Evolutionary conservation across 495 filamentous ascomycete species (phyloP).

Genomic region (Parathielavia hyrcaniae): DNA sequence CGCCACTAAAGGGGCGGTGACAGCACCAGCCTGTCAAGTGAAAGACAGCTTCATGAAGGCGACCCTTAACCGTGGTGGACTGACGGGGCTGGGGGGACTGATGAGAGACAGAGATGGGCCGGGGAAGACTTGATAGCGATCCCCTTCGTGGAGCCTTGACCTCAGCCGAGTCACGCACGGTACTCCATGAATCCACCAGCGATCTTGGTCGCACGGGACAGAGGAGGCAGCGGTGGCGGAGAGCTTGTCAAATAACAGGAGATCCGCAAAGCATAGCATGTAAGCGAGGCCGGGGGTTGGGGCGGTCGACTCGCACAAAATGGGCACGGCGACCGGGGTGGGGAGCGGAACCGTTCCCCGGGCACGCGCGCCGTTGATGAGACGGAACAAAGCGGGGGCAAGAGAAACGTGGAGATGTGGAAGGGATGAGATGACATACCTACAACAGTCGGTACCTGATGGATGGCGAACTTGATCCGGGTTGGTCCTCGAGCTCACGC

Average conservation of each 20-base stretch:
- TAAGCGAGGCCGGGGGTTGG: slow-evolving; percentile 8
- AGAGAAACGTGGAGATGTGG: background rate
- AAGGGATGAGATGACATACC: background rate
- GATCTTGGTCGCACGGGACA: background rate
- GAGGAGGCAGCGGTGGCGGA: background rate
- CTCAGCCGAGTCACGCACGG: background rate
- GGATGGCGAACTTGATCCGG: no score
- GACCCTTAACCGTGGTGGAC: slow-evolving; percentile 17
- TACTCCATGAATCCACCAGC: slow-evolving; percentile 6
- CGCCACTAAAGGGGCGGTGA: slow-evolving; percentile 24
- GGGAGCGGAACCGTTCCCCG: background rate
- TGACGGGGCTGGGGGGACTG: slow-evolving; percentile 21
- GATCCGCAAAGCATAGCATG: background rate
- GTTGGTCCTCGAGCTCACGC: no score
- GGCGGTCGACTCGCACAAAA: background rate
- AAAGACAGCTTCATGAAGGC: slow-evolving; percentile 11
- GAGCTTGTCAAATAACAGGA: background rate
- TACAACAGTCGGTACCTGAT: no score
- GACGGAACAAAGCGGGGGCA: background rate
- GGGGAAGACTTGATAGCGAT: slow-evolving; percentile 9
- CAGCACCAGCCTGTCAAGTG: slow-evolving; percentile 16
- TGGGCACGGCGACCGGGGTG: slow-evolving; percentile 8
- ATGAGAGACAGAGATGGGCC: slow-evolving; percentile 16
- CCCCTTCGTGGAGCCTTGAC: background rate
- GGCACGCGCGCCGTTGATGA: background rate